phyloP scores from a whole-genome alignment of 768 basidiomycete species.

The Wakefieldia striispora region DNA sequence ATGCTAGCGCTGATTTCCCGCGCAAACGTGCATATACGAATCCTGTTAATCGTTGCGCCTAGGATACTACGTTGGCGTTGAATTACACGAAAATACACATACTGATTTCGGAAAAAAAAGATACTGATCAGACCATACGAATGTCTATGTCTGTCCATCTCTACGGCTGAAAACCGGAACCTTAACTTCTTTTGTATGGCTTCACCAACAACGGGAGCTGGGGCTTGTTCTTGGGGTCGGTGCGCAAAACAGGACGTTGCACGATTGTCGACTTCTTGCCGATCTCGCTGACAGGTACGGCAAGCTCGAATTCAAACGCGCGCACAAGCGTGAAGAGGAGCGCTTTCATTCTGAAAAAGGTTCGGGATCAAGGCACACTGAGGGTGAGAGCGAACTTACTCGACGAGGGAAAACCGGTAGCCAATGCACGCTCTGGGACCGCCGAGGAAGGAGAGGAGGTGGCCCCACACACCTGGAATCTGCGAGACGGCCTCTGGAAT shows the following conservation, averaged over 20 bases:
- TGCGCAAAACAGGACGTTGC: conserved; percentile 3
- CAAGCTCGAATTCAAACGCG: conserved; percentile 9
- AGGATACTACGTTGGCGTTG: too few species aligned
- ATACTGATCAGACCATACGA: too few species aligned
- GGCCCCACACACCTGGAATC: conserved; percentile 62
- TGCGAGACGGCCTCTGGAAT: conserved; percentile 41
- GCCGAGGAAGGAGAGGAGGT: conserved; percentile 59
- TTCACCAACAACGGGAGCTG: background rate
- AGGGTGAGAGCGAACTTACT: conserved; percentile 37
- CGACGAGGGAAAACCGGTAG: conserved; percentile 60
- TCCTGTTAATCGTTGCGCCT: too few species aligned
- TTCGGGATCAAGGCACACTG: too few species aligned
- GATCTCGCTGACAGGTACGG: conserved; percentile 7
- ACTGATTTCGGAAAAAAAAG: too few species aligned
- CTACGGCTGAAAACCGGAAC: too few species aligned
- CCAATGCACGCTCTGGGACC: conserved; percentile 69
- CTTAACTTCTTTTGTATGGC: background rate
- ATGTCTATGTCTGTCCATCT: too few species aligned
- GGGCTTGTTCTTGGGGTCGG: background rate
- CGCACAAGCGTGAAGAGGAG: conserved; percentile 9
- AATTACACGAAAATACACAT: too few species aligned
- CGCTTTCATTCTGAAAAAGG: conserved; percentile 3
- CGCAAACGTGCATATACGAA: too few species aligned
- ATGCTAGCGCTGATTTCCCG: too few species aligned
- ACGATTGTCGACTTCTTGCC: background rate